A percentile compares a stretch with the other conserved stretches of the same genome.
Conservation (phyloP, 208 protist species). For the Herpetomonas tarakana region DNA sequence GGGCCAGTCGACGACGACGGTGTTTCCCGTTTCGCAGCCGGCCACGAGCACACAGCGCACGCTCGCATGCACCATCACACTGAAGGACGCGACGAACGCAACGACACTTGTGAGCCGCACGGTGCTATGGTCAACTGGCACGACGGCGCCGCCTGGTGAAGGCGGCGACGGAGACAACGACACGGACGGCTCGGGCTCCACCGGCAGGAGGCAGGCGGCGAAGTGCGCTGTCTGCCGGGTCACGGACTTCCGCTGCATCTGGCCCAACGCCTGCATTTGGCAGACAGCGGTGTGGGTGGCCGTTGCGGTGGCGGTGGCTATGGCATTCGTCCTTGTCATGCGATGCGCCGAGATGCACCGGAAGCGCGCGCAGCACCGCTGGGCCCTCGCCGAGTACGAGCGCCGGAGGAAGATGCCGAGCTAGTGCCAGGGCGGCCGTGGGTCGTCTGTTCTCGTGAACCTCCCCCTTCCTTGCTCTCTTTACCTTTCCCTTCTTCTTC, state of each 20-base stretch:
- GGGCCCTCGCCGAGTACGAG: too few relatives aligned
- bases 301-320: too few relatives aligned
- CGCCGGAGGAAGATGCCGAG: too few relatives aligned
- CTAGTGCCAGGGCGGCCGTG: too few relatives aligned
- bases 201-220: background rate
- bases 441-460: too few relatives aligned
- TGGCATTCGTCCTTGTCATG: too few relatives aligned
- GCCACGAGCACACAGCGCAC: background rate
- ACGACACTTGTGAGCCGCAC: slow-evolving; percentile 13
- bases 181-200: background rate
- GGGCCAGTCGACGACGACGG: too few relatives aligned
- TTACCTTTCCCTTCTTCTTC: too few relatives aligned
- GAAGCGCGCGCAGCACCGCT: too few relatives aligned
- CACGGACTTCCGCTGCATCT: slow-evolving; percentile 17
- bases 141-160: slow-evolving; percentile 3
- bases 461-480: too few relatives aligned
- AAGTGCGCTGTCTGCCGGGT: slow-evolving; percentile 13
- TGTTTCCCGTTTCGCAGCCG: slow-evolving; percentile 2
- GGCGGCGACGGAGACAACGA: background rate
- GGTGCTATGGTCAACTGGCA: slow-evolving; percentile 3
- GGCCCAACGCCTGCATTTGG: slow-evolving; percentile 21
- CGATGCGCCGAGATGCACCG: too few relatives aligned
- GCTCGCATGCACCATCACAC: slow-evolving; percentile 24
- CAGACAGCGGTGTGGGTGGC: slow-evolving; percentile 20
- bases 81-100: slow-evolving; percentile 27